Conservation (phyloP, 139 green algal species). For the Pseudopediastrum boryanum region DNA sequence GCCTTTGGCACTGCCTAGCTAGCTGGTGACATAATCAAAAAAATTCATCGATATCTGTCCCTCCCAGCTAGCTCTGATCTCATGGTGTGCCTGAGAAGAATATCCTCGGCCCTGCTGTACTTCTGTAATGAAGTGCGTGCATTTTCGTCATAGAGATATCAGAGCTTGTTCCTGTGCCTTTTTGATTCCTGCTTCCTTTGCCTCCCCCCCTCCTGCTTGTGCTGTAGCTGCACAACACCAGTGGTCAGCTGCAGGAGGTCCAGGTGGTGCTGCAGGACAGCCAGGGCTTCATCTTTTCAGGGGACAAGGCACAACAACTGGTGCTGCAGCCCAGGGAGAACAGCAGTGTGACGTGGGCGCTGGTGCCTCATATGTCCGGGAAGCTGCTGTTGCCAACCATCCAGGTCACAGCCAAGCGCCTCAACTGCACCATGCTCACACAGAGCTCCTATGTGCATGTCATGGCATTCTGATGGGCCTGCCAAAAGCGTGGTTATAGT, state of each 20-base stretch:
- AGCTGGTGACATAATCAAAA: background rate
- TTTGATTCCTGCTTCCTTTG: background rate
- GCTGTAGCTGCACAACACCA: constrained; percentile 50
- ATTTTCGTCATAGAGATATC: no score
- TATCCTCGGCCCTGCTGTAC: background rate
- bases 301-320: constrained; percentile 34
- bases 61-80: background rate
- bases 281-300: constrained; percentile 44
- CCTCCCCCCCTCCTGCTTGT: background rate
- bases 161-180: background rate
- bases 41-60: background rate
- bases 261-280: constrained; percentile 47
- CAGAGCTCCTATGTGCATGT: constrained; percentile 47
- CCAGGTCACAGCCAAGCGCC: constrained; percentile 32
- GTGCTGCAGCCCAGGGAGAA: constrained; percentile 19
- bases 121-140: background rate
- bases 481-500: background rate
- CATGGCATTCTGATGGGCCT: constrained; percentile 43
- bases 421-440: constrained; percentile 39
- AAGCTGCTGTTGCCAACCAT: constrained; percentile 48
- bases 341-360: constrained; percentile 43
- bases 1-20: background rate
- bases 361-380: constrained; percentile 45
- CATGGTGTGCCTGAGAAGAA: background rate
- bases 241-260: constrained; percentile 37